Conservation (phyloP, 805 yeast species). For the Kazachstania psychrophila region DNA sequence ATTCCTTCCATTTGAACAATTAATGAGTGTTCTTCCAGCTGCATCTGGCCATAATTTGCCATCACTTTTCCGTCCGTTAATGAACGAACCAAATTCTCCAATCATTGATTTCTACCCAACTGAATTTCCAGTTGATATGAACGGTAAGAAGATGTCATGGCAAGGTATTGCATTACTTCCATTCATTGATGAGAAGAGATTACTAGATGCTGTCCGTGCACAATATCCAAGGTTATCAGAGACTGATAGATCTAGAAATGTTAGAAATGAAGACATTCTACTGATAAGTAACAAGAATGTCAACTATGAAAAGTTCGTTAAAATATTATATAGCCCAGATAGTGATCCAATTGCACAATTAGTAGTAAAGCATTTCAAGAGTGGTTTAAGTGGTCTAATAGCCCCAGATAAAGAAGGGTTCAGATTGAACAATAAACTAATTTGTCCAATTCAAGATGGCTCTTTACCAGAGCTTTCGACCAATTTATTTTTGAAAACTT, state of each 20-base stretch:
- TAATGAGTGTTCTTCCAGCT: constrained; percentile 92
- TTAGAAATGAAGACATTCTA: constrained; percentile 59
- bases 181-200: constrained; percentile 75
- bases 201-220: constrained; percentile 54
- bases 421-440: constrained; percentile 23
- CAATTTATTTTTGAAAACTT: constrained; percentile 35
- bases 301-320: constrained; percentile 29
- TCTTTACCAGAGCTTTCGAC: constrained; percentile 34
- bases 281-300: constrained; percentile 57
- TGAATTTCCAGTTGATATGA: constrained; percentile 85
- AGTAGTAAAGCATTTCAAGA: constrained; percentile 39
- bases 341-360: constrained; percentile 15
- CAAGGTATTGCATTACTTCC: constrained; percentile 88
- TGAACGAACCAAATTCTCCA: constrained; percentile 71
- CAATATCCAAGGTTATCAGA: constrained; percentile 57
- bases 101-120: constrained; percentile 88
- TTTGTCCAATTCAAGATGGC: constrained; percentile 31
- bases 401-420: constrained; percentile 29
- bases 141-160: constrained; percentile 92
- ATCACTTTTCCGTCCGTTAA: constrained; percentile 65
- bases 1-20: constrained; percentile 83
- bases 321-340: constrained; percentile 24
- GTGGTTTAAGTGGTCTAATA: constrained; percentile 54
- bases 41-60: constrained; percentile 86
- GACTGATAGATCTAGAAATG: constrained; percentile 61